Evolutionary conservation across 2,329 filamentous ascomycete genomes (phyloP).

Genomic region (Neofusicoccum cordaticola): DNA sequence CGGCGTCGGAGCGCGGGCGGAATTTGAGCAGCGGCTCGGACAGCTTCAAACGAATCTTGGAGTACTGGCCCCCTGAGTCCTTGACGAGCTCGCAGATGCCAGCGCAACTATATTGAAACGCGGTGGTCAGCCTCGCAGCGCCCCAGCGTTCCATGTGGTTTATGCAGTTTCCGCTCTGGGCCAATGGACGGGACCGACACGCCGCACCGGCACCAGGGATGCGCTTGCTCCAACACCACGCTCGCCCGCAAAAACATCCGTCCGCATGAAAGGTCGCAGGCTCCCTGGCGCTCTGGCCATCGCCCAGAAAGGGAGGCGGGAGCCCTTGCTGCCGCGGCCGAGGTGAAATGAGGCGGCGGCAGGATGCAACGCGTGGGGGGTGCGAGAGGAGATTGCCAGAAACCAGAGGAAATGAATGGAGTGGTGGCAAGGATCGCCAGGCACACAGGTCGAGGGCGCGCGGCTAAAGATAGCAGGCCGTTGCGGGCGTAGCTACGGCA

Average conservation of each 20-base stretch:
- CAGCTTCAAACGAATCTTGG: conserved; percentile 42
- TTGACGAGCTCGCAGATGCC: conserved; percentile 46
- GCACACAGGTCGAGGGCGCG: neutral
- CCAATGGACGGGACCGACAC: neutral
- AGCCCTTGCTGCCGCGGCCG: neutral
- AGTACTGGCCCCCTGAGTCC: conserved; percentile 36
- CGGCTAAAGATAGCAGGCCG: neutral
- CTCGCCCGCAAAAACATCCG: neutral
- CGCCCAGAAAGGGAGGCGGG: neutral
- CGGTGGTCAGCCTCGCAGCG: conserved; percentile 1
- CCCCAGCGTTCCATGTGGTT: conserved; percentile 5
- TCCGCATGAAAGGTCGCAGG: neutral
- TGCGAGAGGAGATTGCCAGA: neutral
- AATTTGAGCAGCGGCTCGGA: conserved; percentile 45
- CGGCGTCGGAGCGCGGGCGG: conserved; percentile 41
- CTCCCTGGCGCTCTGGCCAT: neutral
- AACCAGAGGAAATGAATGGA: conserved; percentile 6
- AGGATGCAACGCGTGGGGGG: conserved; percentile 4
- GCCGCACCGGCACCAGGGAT: neutral
- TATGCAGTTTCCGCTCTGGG: neutral
- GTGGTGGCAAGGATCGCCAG: conserved; percentile 12
- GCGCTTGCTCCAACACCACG: neutral
- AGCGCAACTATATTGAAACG: conserved; percentile 33
- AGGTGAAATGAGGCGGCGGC: conserved; percentile 6
- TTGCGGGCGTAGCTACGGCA: neutral